A percentile compares a stretch with the other conserved stretches of the same genome.
Evolutionary conservation across 805 yeast genomes (phyloP).

Genomic region (Starmerella stellata): DNA sequence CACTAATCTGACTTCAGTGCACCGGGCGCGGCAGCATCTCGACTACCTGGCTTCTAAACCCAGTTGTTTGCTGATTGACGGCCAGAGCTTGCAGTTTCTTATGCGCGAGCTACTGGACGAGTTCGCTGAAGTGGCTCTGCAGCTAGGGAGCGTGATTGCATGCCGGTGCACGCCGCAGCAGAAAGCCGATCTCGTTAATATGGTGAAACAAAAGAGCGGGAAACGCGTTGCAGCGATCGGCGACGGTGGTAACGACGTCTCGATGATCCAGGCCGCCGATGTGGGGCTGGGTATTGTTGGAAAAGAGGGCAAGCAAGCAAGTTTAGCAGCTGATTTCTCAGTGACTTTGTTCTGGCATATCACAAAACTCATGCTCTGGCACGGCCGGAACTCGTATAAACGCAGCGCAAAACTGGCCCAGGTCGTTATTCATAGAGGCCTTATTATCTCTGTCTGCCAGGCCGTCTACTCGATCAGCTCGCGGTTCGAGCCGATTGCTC

Average conservation of each 20-base stretch:
- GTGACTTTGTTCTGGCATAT: slow-evolving; percentile 79
- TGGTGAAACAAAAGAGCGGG: slow-evolving; percentile 62
- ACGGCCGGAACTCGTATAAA: slow-evolving; percentile 92
- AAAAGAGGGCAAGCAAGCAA: slow-evolving; percentile 94
- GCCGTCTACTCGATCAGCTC: slow-evolving; percentile 81
- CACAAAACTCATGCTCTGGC: slow-evolving; percentile 82
- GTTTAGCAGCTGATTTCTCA: slow-evolving; percentile 91
- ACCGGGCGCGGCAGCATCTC: slow-evolving; percentile 55
- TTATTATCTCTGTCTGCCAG: slow-evolving; percentile 84
- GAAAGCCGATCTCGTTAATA: slow-evolving; percentile 80
- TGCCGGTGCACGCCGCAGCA: slow-evolving; percentile 98
- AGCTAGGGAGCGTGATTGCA: slow-evolving; percentile 86
- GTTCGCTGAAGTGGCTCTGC: slow-evolving; percentile 59
- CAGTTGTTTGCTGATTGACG: slow-evolving; percentile 75
- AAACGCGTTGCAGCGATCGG: slow-evolving; percentile 95
- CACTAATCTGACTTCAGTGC: slow-evolving; percentile 40
- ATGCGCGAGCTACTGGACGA: slow-evolving; percentile 37
- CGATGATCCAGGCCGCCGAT: slow-evolving; percentile 97
- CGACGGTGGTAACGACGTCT: slow-evolving; percentile 97
- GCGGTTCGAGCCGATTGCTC: slow-evolving; percentile 77
- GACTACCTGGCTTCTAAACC: slow-evolving; percentile 46
- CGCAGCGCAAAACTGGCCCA: slow-evolving; percentile 89
- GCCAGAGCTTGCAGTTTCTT: slow-evolving; percentile 65
- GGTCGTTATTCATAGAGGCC: slow-evolving; percentile 90
- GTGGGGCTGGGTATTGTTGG: slow-evolving; percentile 99